Percentiles rank a stretch among this genome's conserved stretches.
Evolutionary conservation across 306 rosid genomes (phyloP).

Genomic region (Pachyrhizus erosus): DNA sequence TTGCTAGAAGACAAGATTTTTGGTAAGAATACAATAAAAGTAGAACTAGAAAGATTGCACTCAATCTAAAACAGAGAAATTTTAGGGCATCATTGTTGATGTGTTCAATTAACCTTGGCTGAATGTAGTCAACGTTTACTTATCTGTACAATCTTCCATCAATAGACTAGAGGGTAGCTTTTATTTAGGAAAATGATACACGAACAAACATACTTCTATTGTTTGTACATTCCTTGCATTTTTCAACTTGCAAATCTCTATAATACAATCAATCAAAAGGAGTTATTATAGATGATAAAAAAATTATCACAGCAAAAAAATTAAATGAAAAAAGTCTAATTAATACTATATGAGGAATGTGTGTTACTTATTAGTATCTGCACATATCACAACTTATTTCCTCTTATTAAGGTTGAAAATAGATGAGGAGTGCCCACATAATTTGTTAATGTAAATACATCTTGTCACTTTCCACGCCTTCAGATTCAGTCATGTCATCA

Average conservation of each 20-base stretch:
- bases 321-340: background rate
- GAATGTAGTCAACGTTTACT: conserved; percentile 29
- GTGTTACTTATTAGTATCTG: background rate
- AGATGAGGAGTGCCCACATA: conserved; percentile 9
- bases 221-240: background rate
- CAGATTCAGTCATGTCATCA: conserved; percentile 47
- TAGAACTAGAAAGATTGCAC: conserved; percentile 22
- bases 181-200: conserved; percentile 19
- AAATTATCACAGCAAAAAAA: background rate
- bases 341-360: conserved; percentile 4
- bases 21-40: conserved; percentile 23
- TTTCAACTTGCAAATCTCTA: background rate
- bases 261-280: background rate
- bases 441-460: conserved; percentile 30
- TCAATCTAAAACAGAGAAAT: background rate
- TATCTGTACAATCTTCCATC: conserved; percentile 26
- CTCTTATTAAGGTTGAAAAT: conserved; percentile 40
- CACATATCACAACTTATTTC: background rate
- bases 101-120: conserved; percentile 28
- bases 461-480: conserved; percentile 37
- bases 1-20: conserved; percentile 51
- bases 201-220: background rate
- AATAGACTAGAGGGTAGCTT: conserved; percentile 27
- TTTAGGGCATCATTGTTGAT: conserved; percentile 13
- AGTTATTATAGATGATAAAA: conserved; percentile 1